These are phyloP conservation scores for Coemansia sp. DNA, from an alignment of 192 early-diverging fungal genomes.

Conservation along the genomic window DNA sequence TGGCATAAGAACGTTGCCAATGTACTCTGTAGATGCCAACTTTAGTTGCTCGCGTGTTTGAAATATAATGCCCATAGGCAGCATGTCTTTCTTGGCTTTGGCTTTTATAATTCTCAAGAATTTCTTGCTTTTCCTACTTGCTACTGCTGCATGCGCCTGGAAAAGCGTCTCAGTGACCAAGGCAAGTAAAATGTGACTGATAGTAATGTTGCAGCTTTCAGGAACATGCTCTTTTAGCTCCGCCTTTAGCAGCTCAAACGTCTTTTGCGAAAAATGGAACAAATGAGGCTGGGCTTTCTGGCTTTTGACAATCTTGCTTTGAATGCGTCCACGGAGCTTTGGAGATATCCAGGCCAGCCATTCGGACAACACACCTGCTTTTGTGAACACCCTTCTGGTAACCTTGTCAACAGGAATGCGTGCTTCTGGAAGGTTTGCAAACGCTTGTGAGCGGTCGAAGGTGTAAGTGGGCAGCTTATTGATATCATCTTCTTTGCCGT, in stretches of 20 bases:
- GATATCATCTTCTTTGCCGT: slow-evolving; percentile 6
- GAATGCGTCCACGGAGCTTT: slow-evolving; percentile 29
- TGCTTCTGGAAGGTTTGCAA: slow-evolving; percentile 25
- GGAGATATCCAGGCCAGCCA: slow-evolving; percentile 48
- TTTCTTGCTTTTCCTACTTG: background rate
- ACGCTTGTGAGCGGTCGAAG: slow-evolving; percentile 19
- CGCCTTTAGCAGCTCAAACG: slow-evolving; percentile 25
- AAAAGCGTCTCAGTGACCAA: slow-evolving; percentile 31
- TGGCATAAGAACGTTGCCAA: slow-evolving; percentile 44
- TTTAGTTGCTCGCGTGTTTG: slow-evolving; percentile 24
- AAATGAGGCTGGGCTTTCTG: slow-evolving; percentile 49
- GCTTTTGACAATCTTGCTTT: slow-evolving; percentile 22
- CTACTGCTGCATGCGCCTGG: slow-evolving; percentile 27
- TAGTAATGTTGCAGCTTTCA: slow-evolving; percentile 13
- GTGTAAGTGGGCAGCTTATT: slow-evolving; percentile 14
- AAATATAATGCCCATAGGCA: slow-evolving; percentile 34
- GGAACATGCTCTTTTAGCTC: slow-evolving; percentile 18
- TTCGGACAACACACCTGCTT: slow-evolving; percentile 28
- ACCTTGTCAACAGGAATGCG: slow-evolving; percentile 28
- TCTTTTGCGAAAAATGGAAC: slow-evolving; percentile 35
- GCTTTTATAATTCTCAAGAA: background rate
- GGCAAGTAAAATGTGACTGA: slow-evolving; percentile 33
- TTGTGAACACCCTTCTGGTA: slow-evolving; percentile 20
- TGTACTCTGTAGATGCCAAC: slow-evolving; percentile 10
- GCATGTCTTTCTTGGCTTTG: background rate